phyloP scores from a whole-genome alignment of 352 stramenopile species.

The Phytophthora tubulina region DNA sequence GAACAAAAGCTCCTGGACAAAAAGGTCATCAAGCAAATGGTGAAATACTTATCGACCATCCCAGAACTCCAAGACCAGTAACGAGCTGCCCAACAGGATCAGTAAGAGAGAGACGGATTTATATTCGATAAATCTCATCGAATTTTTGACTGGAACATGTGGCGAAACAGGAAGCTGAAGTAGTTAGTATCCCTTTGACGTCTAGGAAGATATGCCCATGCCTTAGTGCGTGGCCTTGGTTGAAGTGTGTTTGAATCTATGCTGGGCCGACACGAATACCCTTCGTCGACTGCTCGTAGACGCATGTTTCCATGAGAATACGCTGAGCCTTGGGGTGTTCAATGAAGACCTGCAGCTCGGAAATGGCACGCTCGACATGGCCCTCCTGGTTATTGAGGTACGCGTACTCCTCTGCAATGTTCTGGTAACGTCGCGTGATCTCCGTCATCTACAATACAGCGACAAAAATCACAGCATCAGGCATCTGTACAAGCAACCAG shows the following conservation, averaged over 20 bases:
- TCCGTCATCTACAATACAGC: slow-evolving; percentile 67
- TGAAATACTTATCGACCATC: slow-evolving; percentile 81
- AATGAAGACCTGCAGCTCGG: slow-evolving; percentile 80
- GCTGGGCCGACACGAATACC: slow-evolving; percentile 80
- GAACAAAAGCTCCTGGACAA: slow-evolving; percentile 87
- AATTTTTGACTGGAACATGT: slow-evolving; percentile 35
- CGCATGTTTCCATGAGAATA: slow-evolving; percentile 72
- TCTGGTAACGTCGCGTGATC: slow-evolving; percentile 78
- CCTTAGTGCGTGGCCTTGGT: slow-evolving; percentile 7
- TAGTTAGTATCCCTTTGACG: slow-evolving; percentile 20
- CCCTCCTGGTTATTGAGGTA: slow-evolving; percentile 71
- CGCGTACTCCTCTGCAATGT: slow-evolving; percentile 74
- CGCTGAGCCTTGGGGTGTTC: slow-evolving; percentile 73
- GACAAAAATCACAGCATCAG: neutral
- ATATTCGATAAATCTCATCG: slow-evolving; percentile 23
- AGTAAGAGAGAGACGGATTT: slow-evolving; percentile 1
- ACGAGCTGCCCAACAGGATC: neutral
- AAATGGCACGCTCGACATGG: slow-evolving; percentile 76
- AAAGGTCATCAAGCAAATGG: slow-evolving; percentile 86
- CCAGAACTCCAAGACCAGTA: slow-evolving; percentile 58
- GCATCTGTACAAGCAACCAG: slow-evolving; percentile 1
- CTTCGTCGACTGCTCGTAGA: slow-evolving; percentile 66
- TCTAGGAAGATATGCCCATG: slow-evolving; percentile 18
- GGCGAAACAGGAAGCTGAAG: slow-evolving; percentile 10
- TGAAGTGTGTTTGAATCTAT: slow-evolving; percentile 23